Conservation (phyloP, 768 basidiomycete species). For the Sarcodon aspratus region DNA sequence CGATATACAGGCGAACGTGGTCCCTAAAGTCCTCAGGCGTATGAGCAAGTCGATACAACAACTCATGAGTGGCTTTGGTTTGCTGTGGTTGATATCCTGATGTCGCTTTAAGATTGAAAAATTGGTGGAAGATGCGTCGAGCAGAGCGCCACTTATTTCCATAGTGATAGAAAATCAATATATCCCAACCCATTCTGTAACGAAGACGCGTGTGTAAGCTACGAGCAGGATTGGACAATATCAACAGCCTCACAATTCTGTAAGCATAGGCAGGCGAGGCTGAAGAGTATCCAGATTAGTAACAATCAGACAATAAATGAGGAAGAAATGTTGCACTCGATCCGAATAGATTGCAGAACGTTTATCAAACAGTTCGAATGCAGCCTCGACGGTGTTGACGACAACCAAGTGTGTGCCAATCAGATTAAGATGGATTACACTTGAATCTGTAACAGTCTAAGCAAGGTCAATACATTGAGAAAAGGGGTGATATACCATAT, state of each 20-base stretch:
- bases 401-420: conserved; percentile 8
- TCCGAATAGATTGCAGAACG: conserved; percentile 12
- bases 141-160: conserved; percentile 9
- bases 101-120: conserved; percentile 3
- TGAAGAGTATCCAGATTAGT: neutral
- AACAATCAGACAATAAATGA: neutral
- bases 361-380: conserved; percentile 11
- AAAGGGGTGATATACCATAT: too few species aligned
- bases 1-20: conserved; percentile 8
- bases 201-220: too few species aligned
- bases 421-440: conserved; percentile 8
- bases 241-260: conserved; percentile 4
- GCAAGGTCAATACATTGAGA: too few species aligned
- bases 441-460: neutral
- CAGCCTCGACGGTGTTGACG: conserved; percentile 2
- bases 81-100: neutral
- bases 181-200: too few species aligned
- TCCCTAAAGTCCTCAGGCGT: conserved; percentile 3
- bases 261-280: conserved; percentile 3
- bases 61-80: neutral
- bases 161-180: conserved; percentile 4
- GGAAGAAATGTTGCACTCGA: neutral
- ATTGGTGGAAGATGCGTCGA: conserved; percentile 8
- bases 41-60: conserved; percentile 3
- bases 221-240: too few species aligned